These are phyloP conservation scores for Mycena epipterygia DNA, from an alignment of 768 basidiomycete genomes.

Conservation along the genomic window DNA sequence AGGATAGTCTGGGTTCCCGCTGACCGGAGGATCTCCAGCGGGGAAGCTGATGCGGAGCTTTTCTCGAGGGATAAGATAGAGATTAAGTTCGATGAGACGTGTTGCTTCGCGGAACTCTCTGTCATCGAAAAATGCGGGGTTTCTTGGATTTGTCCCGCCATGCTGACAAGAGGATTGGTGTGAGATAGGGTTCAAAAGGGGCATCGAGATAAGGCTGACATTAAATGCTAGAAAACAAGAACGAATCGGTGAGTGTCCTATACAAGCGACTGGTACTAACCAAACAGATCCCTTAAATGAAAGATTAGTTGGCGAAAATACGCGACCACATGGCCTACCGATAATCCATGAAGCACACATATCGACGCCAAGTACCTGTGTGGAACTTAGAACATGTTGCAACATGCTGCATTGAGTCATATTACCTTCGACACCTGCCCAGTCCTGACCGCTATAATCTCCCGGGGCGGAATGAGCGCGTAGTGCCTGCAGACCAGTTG, in stretches of 20 bases:
- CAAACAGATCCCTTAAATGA: slow-evolving; percentile 56
- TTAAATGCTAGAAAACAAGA: slow-evolving; percentile 58
- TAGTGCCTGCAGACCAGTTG: slow-evolving; percentile 63
- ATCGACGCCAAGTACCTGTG: slow-evolving; percentile 76
- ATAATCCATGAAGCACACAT: slow-evolving; percentile 86
- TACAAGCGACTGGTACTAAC: slow-evolving; percentile 42
- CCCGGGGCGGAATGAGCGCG: slow-evolving; percentile 69
- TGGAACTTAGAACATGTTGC: background rate
- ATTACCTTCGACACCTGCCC: slow-evolving; percentile 79
- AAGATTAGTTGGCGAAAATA: background rate
- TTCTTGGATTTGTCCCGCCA: slow-evolving; percentile 52
- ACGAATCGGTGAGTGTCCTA: background rate
- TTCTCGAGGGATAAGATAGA: slow-evolving; percentile 58
- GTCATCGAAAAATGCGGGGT: slow-evolving; percentile 67
- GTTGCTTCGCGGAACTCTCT: slow-evolving; percentile 73
- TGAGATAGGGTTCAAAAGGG: slow-evolving; percentile 12
- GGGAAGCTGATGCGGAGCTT: slow-evolving; percentile 46
- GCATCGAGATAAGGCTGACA: slow-evolving; percentile 45
- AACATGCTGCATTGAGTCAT: background rate
- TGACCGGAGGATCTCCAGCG: slow-evolving; percentile 38
- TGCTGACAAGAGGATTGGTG: slow-evolving; percentile 38
- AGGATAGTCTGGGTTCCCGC: slow-evolving; percentile 50
- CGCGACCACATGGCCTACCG: slow-evolving; percentile 53
- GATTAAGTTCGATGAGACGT: slow-evolving; percentile 69
- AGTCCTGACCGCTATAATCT: slow-evolving; percentile 59